A percentile compares a stretch with the other conserved stretches of the same genome.
These are phyloP conservation scores for Talaromyces sp. DNA, from an alignment of 2,329 filamentous ascomycete genomes.

Conservation along the genomic window DNA sequence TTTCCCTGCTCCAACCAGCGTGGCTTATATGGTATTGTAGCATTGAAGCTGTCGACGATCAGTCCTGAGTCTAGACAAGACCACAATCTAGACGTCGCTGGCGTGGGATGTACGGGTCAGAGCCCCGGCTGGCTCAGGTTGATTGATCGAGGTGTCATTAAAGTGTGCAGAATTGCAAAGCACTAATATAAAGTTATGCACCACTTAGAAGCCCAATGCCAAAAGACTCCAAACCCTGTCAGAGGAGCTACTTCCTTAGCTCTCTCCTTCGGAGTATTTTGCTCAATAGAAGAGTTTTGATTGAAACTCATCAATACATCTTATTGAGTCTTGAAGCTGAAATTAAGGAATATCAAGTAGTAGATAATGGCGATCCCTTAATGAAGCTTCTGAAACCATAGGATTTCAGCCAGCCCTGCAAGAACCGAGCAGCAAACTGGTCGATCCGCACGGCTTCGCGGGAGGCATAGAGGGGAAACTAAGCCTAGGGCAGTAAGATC, in stretches of 20 bases:
- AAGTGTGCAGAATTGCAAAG: neutral
- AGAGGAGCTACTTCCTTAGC: neutral
- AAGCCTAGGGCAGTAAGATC: constrained; percentile 2
- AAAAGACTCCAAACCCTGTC: neutral
- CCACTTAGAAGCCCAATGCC: neutral
- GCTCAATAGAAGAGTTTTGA: neutral
- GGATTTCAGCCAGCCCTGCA: constrained; percentile 9
- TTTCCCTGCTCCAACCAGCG: neutral
- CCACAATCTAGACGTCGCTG: neutral
- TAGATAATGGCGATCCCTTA: neutral
- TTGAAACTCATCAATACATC: too few relatives aligned
- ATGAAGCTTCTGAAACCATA: neutral
- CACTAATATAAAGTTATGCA: neutral
- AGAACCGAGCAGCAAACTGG: neutral
- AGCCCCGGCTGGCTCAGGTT: neutral
- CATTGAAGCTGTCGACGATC: constrained; percentile 1
- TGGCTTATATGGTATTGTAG: neutral
- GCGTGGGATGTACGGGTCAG: neutral
- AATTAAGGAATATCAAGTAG: neutral
- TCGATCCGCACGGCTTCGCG: neutral
- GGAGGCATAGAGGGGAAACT: constrained; percentile 3
- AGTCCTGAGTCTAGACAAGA: neutral
- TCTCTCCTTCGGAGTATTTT: constrained; percentile 2
- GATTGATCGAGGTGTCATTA: neutral
- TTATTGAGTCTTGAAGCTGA: neutral